A percentile compares a stretch with the other conserved stretches of the same genome.
phyloP scores from a whole-genome alignment of 2,329 filamentous ascomycete genomes.

The Paracorniculantispora psalliotae region DNA sequence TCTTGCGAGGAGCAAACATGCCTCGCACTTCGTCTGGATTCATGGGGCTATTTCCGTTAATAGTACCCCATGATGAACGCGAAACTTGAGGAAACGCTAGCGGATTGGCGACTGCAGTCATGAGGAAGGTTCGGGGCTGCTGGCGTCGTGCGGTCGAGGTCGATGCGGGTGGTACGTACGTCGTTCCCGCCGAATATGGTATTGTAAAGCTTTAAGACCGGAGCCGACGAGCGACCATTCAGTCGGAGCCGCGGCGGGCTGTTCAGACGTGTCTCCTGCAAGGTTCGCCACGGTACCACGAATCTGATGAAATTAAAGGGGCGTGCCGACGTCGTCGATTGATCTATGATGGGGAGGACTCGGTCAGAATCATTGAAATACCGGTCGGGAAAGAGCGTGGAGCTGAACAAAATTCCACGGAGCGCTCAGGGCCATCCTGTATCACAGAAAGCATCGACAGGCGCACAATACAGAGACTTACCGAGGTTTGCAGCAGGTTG shows the following conservation, averaged over 20 bases:
- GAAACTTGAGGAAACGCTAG: constrained; percentile 60
- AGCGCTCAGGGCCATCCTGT: not conserved
- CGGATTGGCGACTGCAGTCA: constrained; percentile 65
- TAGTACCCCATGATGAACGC: constrained; percentile 58
- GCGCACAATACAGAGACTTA: not conserved
- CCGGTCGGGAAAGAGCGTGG: not conserved
- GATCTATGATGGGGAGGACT: constrained; percentile 3
- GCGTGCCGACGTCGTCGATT: not conserved
- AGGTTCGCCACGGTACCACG: not conserved
- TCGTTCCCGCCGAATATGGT: constrained; percentile 8
- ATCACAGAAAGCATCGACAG: not conserved
- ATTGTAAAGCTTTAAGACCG: constrained; percentile 1
- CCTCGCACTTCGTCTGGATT: constrained; percentile 78
- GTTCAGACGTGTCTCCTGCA: not conserved
- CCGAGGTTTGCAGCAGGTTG: not conserved
- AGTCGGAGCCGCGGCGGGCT: constrained; percentile 8
- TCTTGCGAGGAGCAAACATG: constrained; percentile 88
- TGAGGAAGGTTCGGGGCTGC: constrained; percentile 36
- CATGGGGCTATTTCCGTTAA: constrained; percentile 62
- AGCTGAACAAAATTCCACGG: not conserved
- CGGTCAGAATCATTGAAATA: constrained; percentile 1
- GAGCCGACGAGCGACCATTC: constrained; percentile 11
- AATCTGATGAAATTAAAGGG: not conserved
- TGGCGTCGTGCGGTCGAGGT: constrained; percentile 20
- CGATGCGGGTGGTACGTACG: constrained; percentile 16